Evolutionary conservation across 2,329 filamentous ascomycete species (phyloP).

Genomic region (Shiraia bambusicola): DNA sequence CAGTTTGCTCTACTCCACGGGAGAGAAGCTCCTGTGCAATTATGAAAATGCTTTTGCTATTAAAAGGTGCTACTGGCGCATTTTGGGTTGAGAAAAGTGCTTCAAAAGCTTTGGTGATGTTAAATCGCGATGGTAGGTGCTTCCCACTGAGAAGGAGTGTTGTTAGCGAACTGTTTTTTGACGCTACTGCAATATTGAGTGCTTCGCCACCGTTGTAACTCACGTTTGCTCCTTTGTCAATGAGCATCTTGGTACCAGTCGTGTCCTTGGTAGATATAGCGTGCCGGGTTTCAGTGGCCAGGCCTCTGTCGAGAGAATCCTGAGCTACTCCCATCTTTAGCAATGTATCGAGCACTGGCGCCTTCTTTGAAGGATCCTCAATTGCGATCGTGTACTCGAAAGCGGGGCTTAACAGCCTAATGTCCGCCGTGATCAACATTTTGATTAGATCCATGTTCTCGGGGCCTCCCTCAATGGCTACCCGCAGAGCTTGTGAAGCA

Average conservation of each 20-base stretch:
- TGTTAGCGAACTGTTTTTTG: constrained; percentile 54
- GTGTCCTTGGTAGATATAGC: constrained; percentile 22
- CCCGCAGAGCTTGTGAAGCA: constrained; percentile 24
- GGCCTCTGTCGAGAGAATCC: constrained; percentile 30
- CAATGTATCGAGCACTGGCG: constrained; percentile 27
- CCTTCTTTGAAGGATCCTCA: constrained; percentile 24
- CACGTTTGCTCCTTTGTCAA: constrained; percentile 42
- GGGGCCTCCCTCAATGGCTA: constrained; percentile 32
- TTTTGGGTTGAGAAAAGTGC: constrained; percentile 24
- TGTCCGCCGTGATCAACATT: constrained; percentile 25
- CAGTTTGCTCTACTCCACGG: constrained; percentile 30
- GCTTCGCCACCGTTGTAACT: constrained; percentile 58
- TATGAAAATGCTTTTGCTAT: constrained; percentile 2
- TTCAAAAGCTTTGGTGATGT: constrained; percentile 30
- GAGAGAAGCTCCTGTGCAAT: constrained; percentile 30
- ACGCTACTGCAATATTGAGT: constrained; percentile 56
- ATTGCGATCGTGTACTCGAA: constrained; percentile 30
- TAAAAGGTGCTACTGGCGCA: constrained; percentile 1
- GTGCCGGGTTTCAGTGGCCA: constrained; percentile 27
- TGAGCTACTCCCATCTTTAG: constrained; percentile 32
- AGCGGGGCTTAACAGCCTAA: constrained; percentile 26
- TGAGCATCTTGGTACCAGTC: constrained; percentile 30
- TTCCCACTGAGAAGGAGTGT: constrained; percentile 50
- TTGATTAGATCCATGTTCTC: constrained; percentile 38
- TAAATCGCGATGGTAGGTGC: constrained; percentile 26